Conservation (phyloP, 2,329 filamentous ascomycete genomes). For the Chaetomium olivaceum region DNA sequence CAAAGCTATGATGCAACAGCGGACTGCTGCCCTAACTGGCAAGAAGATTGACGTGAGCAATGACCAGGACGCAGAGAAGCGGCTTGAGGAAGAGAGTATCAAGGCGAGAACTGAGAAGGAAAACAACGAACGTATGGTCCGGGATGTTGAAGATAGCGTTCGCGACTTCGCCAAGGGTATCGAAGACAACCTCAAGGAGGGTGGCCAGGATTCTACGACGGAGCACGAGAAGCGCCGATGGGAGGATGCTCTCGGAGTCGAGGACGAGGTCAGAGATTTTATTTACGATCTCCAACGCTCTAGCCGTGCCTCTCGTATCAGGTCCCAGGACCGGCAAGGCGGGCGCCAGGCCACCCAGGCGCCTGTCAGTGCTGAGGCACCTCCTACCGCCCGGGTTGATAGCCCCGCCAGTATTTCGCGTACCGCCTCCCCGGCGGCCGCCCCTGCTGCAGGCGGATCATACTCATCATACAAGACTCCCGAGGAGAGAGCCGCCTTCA, state of each 20-base stretch:
- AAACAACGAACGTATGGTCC: conserved; percentile 93
- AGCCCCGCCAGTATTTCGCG: conserved; percentile 55
- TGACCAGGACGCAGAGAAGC: conserved; percentile 75
- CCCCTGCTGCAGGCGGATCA: conserved; percentile 53
- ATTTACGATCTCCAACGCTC: conserved; percentile 93
- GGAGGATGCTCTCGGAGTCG: conserved; percentile 94
- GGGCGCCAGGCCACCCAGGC: conserved; percentile 47
- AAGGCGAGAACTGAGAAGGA: conserved; percentile 82
- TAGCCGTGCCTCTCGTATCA: conserved; percentile 72
- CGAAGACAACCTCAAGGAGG: conserved; percentile 85
- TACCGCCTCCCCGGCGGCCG: conserved; percentile 52
- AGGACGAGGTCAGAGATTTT: conserved; percentile 95
- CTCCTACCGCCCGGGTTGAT: conserved; percentile 50
- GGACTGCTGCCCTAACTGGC: conserved; percentile 87
- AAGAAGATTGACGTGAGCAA: conserved; percentile 74
- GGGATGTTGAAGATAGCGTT: conserved; percentile 94
- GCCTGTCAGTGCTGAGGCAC: conserved; percentile 47
- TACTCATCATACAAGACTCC: conserved; percentile 86
- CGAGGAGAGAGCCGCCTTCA: conserved; percentile 91
- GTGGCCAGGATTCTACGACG: conserved; percentile 69
- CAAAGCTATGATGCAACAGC: conserved; percentile 98
- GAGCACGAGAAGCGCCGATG: conserved; percentile 92
- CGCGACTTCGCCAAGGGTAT: conserved; percentile 82
- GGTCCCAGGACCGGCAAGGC: conserved; percentile 57
- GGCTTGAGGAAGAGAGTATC: conserved; percentile 84